Evolutionary conservation across 2,329 filamentous ascomycete species (phyloP), one percentile per base, ranked within the genome.

Genomic region (Colletotrichum karsti): DNA sequence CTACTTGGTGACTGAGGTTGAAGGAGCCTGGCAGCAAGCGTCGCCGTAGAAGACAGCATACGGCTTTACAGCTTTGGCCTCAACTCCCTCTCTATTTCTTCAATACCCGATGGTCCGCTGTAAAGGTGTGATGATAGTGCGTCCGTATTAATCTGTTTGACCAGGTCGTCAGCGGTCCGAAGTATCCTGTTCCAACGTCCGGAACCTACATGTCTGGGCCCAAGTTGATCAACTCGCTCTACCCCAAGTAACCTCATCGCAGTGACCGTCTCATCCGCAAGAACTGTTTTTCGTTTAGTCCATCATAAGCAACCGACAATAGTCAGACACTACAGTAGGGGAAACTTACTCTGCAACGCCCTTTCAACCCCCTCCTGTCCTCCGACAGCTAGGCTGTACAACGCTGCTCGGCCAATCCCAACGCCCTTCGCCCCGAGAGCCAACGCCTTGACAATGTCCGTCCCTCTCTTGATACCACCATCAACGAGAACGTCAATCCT

Each of bases 321-420:
- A 2, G 4, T 7, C 9, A 15, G 7, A 1, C 20, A 26, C 5
- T 3, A 3, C 3, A 1, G 20, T 8, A 9, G 6, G 15, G 24
- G 28, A 18, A 12, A 81, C 85, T 79, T 79, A 88, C 87, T 87
- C 67, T 86, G 83, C 60, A 87, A 83, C 65, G 87, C 77, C 75
- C 87, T 83, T 72, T 87, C 84, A 18, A 86, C 83, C 2, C 86
- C 86, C 62, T 84, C 84, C 71, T 87, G 84, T 5, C 86, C 86
- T 67, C 88, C 88, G 4, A 83, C 51, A 13, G 65, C 83, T 26
- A 85, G 77, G 2, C 84, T 83, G 70, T 85, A 88, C 7, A 88
- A 75, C 66, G 84, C 84, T 15, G 85, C 85, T 13, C 86, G 76
- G 0, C 86, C 86, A 56, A 88, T 81, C 0, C 86, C 85, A 4